Percentiles rank a stretch among this genome's conserved stretches.
These are phyloP conservation scores for Cymodocea nodosa DNA, from an alignment of 116 monocot species.

Conservation along the genomic window DNA sequence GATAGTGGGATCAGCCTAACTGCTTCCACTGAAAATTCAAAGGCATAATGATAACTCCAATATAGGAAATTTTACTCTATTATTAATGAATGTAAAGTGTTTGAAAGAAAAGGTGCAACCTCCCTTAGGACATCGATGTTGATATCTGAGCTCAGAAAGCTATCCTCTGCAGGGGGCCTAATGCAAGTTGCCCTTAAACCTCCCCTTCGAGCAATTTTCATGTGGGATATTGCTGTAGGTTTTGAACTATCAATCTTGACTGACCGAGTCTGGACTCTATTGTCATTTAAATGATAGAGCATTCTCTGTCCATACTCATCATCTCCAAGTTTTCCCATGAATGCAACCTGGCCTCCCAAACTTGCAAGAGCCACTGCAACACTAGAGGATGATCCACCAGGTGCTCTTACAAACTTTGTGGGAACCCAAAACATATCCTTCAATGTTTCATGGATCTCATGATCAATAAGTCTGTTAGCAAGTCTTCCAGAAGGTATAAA, in stretches of 20 bases:
- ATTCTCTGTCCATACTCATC: slow-evolving; percentile 64
- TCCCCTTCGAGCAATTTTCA: slow-evolving; percentile 57
- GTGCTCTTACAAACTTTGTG: slow-evolving; percentile 56
- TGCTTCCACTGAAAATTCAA: no score
- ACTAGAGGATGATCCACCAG: slow-evolving; percentile 60
- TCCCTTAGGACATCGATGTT: slow-evolving; percentile 65
- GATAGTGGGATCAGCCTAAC: no score
- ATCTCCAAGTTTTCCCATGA: slow-evolving; percentile 94
- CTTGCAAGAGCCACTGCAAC: slow-evolving; percentile 79
- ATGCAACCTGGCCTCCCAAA: slow-evolving; percentile 59
- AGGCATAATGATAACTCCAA: no score
- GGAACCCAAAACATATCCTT: slow-evolving; percentile 75
- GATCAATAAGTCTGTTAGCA: slow-evolving; percentile 72
- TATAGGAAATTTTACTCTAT: no score
- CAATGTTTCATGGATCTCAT: slow-evolving; percentile 56
- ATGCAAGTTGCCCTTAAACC: slow-evolving; percentile 35
- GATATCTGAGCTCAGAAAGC: slow-evolving; percentile 54
- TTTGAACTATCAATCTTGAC: slow-evolving; percentile 36
- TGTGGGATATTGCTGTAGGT: slow-evolving; percentile 51
- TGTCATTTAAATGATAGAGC: slow-evolving; percentile 54
- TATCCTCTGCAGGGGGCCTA: slow-evolving; percentile 62
- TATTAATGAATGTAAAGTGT: no score
- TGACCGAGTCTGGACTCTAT: slow-evolving; percentile 63
- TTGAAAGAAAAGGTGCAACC: slow-evolving; percentile 27
- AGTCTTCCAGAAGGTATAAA: slow-evolving; percentile 81